Base-by-base conservation (phyloP, 2,329 filamentous ascomycete species). In the Curvularia spicifera region DNA sequence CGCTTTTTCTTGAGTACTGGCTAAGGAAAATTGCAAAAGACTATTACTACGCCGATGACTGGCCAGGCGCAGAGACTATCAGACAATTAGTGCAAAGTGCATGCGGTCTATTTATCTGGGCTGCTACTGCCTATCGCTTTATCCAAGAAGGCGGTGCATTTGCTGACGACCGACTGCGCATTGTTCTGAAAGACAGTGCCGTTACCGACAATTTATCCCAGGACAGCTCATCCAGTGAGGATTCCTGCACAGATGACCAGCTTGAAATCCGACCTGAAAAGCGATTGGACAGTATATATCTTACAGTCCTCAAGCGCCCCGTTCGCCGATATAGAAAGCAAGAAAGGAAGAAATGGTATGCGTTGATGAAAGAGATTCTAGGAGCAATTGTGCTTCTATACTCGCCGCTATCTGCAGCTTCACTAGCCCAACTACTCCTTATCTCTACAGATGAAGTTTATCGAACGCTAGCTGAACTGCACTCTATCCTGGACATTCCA, bases 61-160 rank as follows among this genome's bases (percentile, higher is more conserved):
- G 59, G 72, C 71, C 70, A 37, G 63, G 65, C 0, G 13, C 51
- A 5, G 49, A 69, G 8, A 39, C 12, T 12, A 65, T 31, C 9
- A 8, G 9, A 10, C 28, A 31, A 31, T 9, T 31, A 5, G 28
- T 31, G 5, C 28, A 31, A 5, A 9, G 7, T 31, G 28, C 28
- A 8, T 31, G 28, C 28, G 28, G 28, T 10, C 28, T 31, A 8
- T 31, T 31, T 10, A 31, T 31, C 9, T 31, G 28, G 28, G 28
- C 28, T 10, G 28, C 28, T 10, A 31, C 28, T 8, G 28, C 28
- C 28, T 31, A 10, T 9, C 28, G 28, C 28, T 31, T 31, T 31
- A 31, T 31, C 28, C 28, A 9, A 31, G 28, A 31, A 31, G 28
- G 28, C 28, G 28, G 28, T 9, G 4, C 6, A 31, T 31, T 31